These are phyloP conservation scores for Bauhinia variegata DNA, from an alignment of 306 rosid genomes.

Conservation along the genomic window DNA sequence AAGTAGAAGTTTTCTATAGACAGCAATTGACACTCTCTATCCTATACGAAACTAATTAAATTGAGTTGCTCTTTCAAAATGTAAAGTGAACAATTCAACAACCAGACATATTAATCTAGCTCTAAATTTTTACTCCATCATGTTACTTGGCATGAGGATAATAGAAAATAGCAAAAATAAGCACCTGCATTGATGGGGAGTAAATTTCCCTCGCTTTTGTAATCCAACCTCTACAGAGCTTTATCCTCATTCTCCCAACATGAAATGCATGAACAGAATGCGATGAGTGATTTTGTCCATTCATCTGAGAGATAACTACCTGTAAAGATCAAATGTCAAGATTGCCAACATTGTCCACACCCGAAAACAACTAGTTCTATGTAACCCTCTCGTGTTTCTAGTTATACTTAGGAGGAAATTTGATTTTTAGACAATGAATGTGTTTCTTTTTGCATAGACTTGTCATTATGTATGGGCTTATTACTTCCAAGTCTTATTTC, in stretches of 20 bases:
- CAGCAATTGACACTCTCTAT: not conserved
- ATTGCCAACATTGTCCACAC: slow-evolving; percentile 7
- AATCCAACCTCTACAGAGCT: slow-evolving; percentile 95
- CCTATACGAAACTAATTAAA: not conserved
- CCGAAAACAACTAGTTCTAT: not conserved
- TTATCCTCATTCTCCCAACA: slow-evolving; percentile 94
- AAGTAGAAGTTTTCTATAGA: not conserved
- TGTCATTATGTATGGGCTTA: not conserved
- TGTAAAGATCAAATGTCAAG: slow-evolving; percentile 39
- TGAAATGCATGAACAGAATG: slow-evolving; percentile 83
- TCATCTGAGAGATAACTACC: slow-evolving; percentile 88
- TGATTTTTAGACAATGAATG: not conserved
- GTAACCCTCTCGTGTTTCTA: not conserved
- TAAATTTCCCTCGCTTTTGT: slow-evolving; percentile 94
- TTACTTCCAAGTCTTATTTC: too few species aligned
- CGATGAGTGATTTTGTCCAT: slow-evolving; percentile 84
- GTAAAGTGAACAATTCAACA: not conserved
- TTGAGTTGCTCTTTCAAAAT: not conserved
- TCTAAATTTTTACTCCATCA: not conserved
- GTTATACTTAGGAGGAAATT: not conserved
- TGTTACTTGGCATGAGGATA: slow-evolving; percentile 3
- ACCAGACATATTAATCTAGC: not conserved
- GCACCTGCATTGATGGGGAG: slow-evolving; percentile 88
- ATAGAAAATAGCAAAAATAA: slow-evolving; percentile 10
- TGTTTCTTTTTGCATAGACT: not conserved